phyloP scores from a whole-genome alignment of 345 rosid species.

The Physaria fendleri region DNA sequence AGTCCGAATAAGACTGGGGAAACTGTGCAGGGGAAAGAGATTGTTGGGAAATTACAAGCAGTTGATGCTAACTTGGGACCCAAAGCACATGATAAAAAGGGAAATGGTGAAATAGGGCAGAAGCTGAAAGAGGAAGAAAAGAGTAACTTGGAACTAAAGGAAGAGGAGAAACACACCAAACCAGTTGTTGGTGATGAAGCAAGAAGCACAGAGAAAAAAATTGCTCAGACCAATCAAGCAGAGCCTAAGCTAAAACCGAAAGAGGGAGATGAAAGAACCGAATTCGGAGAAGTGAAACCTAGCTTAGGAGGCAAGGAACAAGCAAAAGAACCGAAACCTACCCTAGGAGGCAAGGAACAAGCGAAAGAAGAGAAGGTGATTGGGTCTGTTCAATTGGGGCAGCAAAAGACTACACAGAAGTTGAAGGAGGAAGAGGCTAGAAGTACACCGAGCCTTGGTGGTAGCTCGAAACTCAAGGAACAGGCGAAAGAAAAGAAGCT shows the following conservation, averaged over 20 bases:
- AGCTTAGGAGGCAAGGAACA: not conserved
- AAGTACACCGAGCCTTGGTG: not conserved
- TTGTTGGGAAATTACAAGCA: not conserved
- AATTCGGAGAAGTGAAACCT: conserved; percentile 10
- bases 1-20: not conserved
- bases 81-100: not conserved
- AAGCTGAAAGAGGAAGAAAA: conserved; percentile 7
- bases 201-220: not conserved
- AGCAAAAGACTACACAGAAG: not conserved
- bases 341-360: not conserved
- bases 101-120: conserved; percentile 6
- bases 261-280: not conserved
- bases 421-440: conserved; percentile 10
- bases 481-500: conserved; percentile 5
- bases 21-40: conserved; percentile 9
- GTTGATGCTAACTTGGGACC: conserved; percentile 8
- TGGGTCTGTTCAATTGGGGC: conserved; percentile 1
- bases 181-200: not conserved
- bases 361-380: conserved; percentile 11
- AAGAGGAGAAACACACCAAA: conserved; percentile 3
- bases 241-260: not conserved
- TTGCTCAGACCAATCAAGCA: not conserved
- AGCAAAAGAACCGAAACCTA: too few relatives aligned
- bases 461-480: conserved; percentile 8
- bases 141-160: not conserved